These are phyloP conservation scores for Lepidium sativum DNA, from an alignment of 345 rosid species.

Conservation along the genomic window DNA sequence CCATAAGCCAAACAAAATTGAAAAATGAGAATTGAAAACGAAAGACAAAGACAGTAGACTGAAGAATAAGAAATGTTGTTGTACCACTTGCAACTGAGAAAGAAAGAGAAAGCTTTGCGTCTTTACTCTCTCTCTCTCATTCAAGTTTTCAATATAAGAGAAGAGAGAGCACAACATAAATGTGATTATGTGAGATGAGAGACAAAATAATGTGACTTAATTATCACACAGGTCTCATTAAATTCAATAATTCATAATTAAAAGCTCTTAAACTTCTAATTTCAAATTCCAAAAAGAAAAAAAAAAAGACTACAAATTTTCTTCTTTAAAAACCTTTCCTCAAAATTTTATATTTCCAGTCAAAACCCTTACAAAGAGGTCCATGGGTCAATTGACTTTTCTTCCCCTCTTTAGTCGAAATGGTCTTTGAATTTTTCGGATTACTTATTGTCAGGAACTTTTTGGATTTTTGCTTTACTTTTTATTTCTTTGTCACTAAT, in stretches of 20 bases:
- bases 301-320: not conserved
- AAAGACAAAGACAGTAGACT: constrained; percentile 6
- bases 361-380: constrained; percentile 6
- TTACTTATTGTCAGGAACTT: too few relatives aligned
- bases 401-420: too few relatives aligned
- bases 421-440: too few relatives aligned
- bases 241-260: constrained; percentile 2
- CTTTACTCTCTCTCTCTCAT: not conserved
- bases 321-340: not conserved
- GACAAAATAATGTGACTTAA: too few relatives aligned
- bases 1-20: constrained; percentile 2
- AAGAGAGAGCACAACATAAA: constrained; percentile 17
- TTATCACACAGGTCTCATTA: too few relatives aligned
- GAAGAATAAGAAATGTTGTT: not conserved
- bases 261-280: not conserved
- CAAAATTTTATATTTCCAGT: not conserved
- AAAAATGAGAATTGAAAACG: constrained; percentile 3
- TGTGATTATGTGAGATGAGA: not conserved
- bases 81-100: constrained; percentile 1
- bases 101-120: not conserved
- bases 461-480: too few relatives aligned
- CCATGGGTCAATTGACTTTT: constrained; percentile 3
- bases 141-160: not conserved
- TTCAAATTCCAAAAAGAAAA: not conserved
- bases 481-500: too few relatives aligned